Evolutionary conservation across 495 filamentous ascomycete species (phyloP).

Genomic region (Podospora anserina): DNA sequence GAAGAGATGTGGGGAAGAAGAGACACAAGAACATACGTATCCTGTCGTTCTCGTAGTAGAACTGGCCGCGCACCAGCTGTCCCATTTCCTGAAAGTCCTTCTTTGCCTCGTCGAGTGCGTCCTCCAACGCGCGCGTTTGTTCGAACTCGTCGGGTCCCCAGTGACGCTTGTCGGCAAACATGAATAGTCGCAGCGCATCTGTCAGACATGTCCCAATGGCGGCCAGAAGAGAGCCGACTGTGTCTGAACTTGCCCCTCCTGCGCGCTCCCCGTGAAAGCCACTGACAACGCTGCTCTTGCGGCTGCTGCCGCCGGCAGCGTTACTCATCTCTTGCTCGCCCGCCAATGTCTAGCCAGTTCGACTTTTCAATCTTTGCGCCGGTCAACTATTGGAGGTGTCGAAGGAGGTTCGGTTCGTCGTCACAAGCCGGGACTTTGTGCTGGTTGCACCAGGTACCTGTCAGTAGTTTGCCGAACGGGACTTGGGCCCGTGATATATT

Average conservation of each 20-base stretch:
- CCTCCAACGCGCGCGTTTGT: constrained; percentile 45
- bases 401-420: neutral
- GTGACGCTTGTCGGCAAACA: constrained; percentile 50
- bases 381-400: neutral
- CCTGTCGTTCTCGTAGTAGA: constrained; percentile 49
- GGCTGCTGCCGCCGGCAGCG: constrained; percentile 16
- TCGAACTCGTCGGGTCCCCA: constrained; percentile 51
- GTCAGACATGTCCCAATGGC: constrained; percentile 44
- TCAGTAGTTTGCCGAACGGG: neutral
- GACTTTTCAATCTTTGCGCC: neutral
- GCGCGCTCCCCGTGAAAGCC: neutral
- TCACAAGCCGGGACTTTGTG: neutral
- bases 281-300: constrained; percentile 15
- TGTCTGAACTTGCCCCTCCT: constrained; percentile 30
- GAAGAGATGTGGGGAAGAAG: neutral
- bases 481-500: neutral
- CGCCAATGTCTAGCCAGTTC: neutral
- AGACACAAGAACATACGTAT: constrained; percentile 38
- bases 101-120: constrained; percentile 49
- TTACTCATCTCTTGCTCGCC: constrained; percentile 19
- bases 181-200: constrained; percentile 44
- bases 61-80: constrained; percentile 43
- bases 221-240: constrained; percentile 48
- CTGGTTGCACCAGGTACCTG: neutral
- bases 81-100: constrained; percentile 52